phyloP scores from a whole-genome alignment of 345 rosid genomes.

The Brassica nigra region DNA sequence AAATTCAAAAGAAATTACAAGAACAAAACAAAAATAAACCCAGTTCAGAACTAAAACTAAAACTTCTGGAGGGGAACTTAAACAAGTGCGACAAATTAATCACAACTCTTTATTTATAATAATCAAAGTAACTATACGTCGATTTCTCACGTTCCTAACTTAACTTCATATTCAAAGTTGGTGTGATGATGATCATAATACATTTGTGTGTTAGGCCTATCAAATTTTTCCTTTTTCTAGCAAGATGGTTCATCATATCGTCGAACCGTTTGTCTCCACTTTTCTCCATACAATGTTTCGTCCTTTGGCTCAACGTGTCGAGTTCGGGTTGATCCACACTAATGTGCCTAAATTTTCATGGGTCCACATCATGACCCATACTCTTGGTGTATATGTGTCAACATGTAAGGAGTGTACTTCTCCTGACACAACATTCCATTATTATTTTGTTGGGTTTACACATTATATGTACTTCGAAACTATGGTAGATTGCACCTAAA shows the following conservation, averaged over 20 bases:
- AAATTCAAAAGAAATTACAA: slow-evolving; percentile 8
- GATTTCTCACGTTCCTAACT: slow-evolving; percentile 19
- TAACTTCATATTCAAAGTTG: slow-evolving; percentile 30
- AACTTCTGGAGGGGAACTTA: background rate
- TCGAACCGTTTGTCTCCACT: slow-evolving; percentile 37
- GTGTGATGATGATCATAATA: slow-evolving; percentile 37
- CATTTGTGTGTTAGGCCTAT: slow-evolving; percentile 25
- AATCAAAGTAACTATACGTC: background rate
- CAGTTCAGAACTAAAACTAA: background rate
- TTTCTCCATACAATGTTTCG: slow-evolving; percentile 38
- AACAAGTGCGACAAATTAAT: slow-evolving; percentile 22
- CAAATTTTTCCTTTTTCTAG: slow-evolving; percentile 1
- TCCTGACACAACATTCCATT: slow-evolving; percentile 38
- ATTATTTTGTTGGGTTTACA: slow-evolving; percentile 34
- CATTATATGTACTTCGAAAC: slow-evolving; percentile 14
- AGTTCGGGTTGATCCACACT: slow-evolving; percentile 40
- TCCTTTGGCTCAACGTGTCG: slow-evolving; percentile 40
- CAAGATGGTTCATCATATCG: slow-evolving; percentile 35
- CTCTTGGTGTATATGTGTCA: slow-evolving; percentile 31
- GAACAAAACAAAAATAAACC: background rate
- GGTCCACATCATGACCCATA: slow-evolving; percentile 30
- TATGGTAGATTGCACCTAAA: slow-evolving; percentile 8
- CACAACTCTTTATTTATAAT: background rate
- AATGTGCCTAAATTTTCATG: slow-evolving; percentile 33
- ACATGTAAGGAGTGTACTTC: slow-evolving; percentile 26